Conservation (phyloP, 305 asterid species). For the Solanum hybrid region DNA sequence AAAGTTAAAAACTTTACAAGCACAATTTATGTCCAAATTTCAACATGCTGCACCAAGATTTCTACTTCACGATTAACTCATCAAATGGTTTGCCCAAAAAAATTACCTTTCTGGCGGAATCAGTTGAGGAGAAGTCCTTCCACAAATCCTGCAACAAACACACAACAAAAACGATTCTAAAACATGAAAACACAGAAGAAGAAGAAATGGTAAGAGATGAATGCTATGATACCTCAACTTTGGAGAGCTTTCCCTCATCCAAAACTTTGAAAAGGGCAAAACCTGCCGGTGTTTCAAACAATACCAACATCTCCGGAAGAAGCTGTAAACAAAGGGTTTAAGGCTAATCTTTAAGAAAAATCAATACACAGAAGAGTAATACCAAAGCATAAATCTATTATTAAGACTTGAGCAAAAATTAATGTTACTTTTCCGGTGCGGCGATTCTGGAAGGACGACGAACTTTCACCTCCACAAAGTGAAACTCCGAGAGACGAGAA, state of each 20-base stretch:
- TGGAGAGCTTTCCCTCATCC: constrained; percentile 77
- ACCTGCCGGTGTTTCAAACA: constrained; percentile 88
- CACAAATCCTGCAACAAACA: constrained; percentile 56
- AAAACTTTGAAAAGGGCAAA: constrained; percentile 82
- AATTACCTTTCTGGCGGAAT: constrained; percentile 75
- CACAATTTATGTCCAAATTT: neutral
- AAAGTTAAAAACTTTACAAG: neutral
- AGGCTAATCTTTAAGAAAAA: neutral
- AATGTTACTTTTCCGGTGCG: neutral
- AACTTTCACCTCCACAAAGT: neutral
- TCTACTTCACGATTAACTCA: neutral
- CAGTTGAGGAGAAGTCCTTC: constrained; percentile 60
- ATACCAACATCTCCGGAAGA: constrained; percentile 34
- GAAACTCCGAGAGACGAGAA: neutral
- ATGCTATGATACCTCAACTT: constrained; percentile 48
- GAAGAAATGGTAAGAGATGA: neutral
- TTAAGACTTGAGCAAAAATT: neutral
- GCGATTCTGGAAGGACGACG: neutral
- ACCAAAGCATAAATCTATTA: neutral
- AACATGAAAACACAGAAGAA: neutral
- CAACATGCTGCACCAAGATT: neutral
- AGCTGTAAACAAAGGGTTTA: neutral
- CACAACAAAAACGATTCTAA: neutral
- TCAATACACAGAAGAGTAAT: neutral
- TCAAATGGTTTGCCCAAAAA: neutral